Conservation (phyloP, 352 stramenopile genomes). For the Plasmopara muralis region DNA sequence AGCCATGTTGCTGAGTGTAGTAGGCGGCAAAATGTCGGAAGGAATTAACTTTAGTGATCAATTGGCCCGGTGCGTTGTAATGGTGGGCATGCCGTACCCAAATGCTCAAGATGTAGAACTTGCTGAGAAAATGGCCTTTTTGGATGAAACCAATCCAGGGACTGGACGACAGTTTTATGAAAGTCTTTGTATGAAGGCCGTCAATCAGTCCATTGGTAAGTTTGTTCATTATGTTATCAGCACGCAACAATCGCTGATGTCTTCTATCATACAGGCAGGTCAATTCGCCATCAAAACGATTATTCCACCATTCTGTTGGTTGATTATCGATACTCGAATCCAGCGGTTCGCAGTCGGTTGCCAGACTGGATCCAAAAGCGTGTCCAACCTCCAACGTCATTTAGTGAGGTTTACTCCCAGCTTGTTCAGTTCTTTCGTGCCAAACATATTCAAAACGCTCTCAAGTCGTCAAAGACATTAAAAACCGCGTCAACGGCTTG, state of each 20-base stretch:
- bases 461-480: slow-evolving; percentile 9
- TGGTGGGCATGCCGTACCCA: slow-evolving; percentile 97
- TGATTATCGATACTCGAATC: slow-evolving; percentile 90
- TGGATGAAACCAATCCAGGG: slow-evolving; percentile 61
- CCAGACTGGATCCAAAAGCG: slow-evolving; percentile 81
- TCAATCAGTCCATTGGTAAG: slow-evolving; percentile 98
- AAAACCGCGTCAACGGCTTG: slow-evolving; percentile 1
- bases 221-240: background rate
- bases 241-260: slow-evolving; percentile 5
- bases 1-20: slow-evolving; percentile 93
- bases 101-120: slow-evolving; percentile 95
- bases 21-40: slow-evolving; percentile 99
- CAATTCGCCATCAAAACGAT: slow-evolving; percentile 97
- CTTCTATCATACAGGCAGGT: slow-evolving; percentile 52
- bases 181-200: slow-evolving; percentile 97
- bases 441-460: slow-evolving; percentile 25
- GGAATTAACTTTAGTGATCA: slow-evolving; percentile 99
- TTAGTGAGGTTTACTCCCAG: slow-evolving; percentile 65
- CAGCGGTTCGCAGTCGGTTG: slow-evolving; percentile 51
- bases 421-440: slow-evolving; percentile 74
- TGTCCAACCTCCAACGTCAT: slow-evolving; percentile 50
- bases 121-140: slow-evolving; percentile 95
- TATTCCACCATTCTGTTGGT: slow-evolving; percentile 95
- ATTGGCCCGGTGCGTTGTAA: slow-evolving; percentile 94
- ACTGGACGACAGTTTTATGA: slow-evolving; percentile 92